phyloP scores from a whole-genome alignment of 2,329 filamentous ascomycete species.

The Aquanectria penicillioides region DNA sequence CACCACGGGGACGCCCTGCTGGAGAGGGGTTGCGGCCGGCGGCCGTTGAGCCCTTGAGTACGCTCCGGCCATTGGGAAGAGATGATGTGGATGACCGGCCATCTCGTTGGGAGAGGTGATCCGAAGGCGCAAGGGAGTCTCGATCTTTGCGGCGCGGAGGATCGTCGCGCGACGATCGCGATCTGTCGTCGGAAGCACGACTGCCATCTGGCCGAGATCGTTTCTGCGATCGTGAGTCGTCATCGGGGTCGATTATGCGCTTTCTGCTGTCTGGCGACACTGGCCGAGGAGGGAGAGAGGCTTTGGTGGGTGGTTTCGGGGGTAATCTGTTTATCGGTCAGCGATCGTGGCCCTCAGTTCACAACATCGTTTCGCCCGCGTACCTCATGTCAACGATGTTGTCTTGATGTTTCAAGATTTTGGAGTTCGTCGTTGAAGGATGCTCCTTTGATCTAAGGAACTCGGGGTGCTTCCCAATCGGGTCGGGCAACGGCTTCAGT shows the following conservation, averaged over 20 bases:
- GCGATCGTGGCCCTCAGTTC: slow-evolving; percentile 1
- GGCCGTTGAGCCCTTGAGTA: slow-evolving; percentile 43
- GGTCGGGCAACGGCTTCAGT: slow-evolving; percentile 31
- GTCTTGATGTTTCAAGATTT: slow-evolving; percentile 44
- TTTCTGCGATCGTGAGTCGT: slow-evolving; percentile 57
- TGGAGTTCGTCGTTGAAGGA: slow-evolving; percentile 40
- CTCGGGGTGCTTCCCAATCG: slow-evolving; percentile 38
- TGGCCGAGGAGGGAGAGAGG: slow-evolving; percentile 48
- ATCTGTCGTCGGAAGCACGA: slow-evolving; percentile 46
- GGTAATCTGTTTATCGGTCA: slow-evolving; percentile 44
- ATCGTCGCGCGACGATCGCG: slow-evolving; percentile 47
- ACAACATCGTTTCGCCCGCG: background rate
- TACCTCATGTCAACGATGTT: slow-evolving; percentile 46
- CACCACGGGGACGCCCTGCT: slow-evolving; percentile 50
- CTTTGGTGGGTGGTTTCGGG: slow-evolving; percentile 48
- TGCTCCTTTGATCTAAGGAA: slow-evolving; percentile 35
- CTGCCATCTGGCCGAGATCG: slow-evolving; percentile 54
- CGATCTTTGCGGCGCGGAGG: slow-evolving; percentile 45
- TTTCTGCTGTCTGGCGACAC: slow-evolving; percentile 59
- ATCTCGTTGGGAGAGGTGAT: slow-evolving; percentile 44
- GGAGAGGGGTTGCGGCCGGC: slow-evolving; percentile 46
- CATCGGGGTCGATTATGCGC: slow-evolving; percentile 56
- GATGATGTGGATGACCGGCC: slow-evolving; percentile 38
- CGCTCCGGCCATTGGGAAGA: slow-evolving; percentile 50
- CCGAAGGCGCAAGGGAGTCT: slow-evolving; percentile 41